phyloP scores from a whole-genome alignment of 2,329 filamentous ascomycete species.

The Curvularia eragrostidis region DNA sequence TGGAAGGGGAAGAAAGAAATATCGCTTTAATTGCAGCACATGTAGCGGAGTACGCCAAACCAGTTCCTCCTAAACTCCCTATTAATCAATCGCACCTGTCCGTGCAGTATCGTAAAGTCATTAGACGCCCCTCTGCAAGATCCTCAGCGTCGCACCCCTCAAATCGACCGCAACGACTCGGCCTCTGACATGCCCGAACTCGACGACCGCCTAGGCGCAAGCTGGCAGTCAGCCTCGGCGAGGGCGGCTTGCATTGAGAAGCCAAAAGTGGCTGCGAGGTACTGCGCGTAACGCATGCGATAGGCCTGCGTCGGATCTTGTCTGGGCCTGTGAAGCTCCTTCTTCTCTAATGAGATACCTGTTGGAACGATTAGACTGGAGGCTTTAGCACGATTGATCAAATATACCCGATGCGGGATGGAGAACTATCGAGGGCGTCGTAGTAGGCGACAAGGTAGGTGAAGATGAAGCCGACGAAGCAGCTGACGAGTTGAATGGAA shows the following conservation, averaged over 20 bases:
- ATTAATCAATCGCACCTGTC: constrained; percentile 19
- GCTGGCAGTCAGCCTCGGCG: constrained; percentile 46
- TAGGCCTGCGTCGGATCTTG: constrained; percentile 44
- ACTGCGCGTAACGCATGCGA: constrained; percentile 49
- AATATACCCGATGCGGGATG: constrained; percentile 51
- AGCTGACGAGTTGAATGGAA: constrained; percentile 43
- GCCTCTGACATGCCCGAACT: constrained; percentile 46
- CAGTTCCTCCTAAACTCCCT: constrained; percentile 33
- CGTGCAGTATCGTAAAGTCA: constrained; percentile 35
- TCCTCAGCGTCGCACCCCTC: constrained; percentile 14
- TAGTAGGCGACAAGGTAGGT: constrained; percentile 34
- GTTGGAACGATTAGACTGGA: constrained; percentile 44
- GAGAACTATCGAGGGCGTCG: constrained; percentile 50
- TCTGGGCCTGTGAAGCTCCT: constrained; percentile 44
- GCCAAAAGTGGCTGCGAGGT: constrained; percentile 50
- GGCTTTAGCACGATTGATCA: constrained; percentile 47
- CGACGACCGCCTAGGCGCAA: constrained; percentile 46
- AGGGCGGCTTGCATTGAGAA: constrained; percentile 49
- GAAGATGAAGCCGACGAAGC: constrained; percentile 46
- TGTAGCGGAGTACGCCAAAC: constrained; percentile 26
- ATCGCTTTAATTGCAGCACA: constrained; percentile 28
- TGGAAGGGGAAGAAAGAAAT: constrained; percentile 5
- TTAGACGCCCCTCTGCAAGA: constrained; percentile 12
- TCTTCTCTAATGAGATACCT: constrained; percentile 41
- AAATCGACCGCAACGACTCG: constrained; percentile 42